Base-by-base conservation (phyloP, 225 moss, liverwort and hornwort species). In the Pleurozium schreberi region DNA sequence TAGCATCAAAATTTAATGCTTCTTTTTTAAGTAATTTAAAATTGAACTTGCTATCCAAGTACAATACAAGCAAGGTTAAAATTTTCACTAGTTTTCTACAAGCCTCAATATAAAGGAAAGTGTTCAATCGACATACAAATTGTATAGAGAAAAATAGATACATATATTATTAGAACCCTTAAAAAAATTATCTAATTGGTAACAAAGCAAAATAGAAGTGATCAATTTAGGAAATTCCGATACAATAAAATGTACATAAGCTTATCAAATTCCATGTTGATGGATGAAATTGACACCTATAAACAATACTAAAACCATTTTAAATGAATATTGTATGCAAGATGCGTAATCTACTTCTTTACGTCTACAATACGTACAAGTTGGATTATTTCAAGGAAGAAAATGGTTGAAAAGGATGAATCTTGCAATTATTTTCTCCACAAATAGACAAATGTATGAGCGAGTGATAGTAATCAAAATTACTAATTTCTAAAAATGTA, bases 181-280 rank as follows among this genome's bases (percentile, higher is more conserved):
- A 15, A 34, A 2, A 65, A 18, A 18, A 34, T 38, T 9, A 66
- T 0, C 38, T 38, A 20, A 27, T 66, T 66, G 20, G 6, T 6
- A 19, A 10, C 6, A 66, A 68, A n/a, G 1, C 1, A 7, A 22
- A 2, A 68, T 68, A 4, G 10, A 68, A 68, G 12, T 2, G 6
- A 14, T 70, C 43, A 71, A 40, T 71, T 43, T 27, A 42, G 0
- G 14, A 71, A 71, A 16, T 71, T 43, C 15, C 2, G 14, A 7
- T 0, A 67, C 1, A n/a, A 12, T 7, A n/a, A 22, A n/a, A 5
- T 5, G 25, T 15, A 15, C 3, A 42, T 15, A 10, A 36, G 65
- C 10, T 60, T 60, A 36, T 64, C 33, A 64, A 64, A 66, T 28
- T 61, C 61, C 12, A 61, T 73, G 1, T 28, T 28, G 16, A 18